Evolutionary conservation across 805 yeast genomes (phyloP).

Genomic region (Monosporozyma yasuniensis): DNA sequence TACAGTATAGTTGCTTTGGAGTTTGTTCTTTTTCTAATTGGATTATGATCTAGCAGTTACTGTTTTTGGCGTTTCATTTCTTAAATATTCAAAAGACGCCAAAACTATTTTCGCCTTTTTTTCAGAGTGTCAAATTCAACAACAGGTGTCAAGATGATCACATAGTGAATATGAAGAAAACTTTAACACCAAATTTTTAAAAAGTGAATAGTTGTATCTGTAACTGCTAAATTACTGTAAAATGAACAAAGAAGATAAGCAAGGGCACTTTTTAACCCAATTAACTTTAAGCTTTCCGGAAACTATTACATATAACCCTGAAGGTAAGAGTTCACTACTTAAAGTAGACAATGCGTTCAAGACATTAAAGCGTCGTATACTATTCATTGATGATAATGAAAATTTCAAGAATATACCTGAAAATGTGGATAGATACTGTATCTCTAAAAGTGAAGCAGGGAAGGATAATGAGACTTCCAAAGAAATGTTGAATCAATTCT

Average conservation of each 20-base stretch:
- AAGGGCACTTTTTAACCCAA: not conserved
- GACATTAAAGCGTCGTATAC: not conserved
- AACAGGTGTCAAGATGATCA: too few relatives aligned
- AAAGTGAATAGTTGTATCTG: too few relatives aligned
- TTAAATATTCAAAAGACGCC: too few relatives aligned
- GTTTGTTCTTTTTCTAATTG: not conserved
- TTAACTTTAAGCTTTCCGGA: not conserved
- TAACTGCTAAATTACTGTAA: not conserved
- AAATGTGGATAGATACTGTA: not conserved
- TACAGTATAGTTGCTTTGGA: not conserved
- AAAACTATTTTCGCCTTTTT: too few relatives aligned
- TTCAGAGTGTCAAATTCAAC: too few relatives aligned
- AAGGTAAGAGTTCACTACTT: not conserved
- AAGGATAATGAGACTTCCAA: not conserved
- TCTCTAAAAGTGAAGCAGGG: not conserved
- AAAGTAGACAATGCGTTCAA: not conserved
- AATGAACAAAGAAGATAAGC: not conserved
- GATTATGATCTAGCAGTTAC: not conserved
- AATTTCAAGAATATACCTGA: not conserved
- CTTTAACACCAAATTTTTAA: too few relatives aligned
- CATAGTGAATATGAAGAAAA: too few relatives aligned
- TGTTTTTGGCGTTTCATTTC: too few relatives aligned
- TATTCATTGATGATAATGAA: not conserved
- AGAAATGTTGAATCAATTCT: slow-evolving; percentile 1
- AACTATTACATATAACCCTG: not conserved